Evolutionary conservation across 2,329 filamentous ascomycete genomes (phyloP), one percentile per base, ranked within the genome.

Genomic region (Amauroascus niger): DNA sequence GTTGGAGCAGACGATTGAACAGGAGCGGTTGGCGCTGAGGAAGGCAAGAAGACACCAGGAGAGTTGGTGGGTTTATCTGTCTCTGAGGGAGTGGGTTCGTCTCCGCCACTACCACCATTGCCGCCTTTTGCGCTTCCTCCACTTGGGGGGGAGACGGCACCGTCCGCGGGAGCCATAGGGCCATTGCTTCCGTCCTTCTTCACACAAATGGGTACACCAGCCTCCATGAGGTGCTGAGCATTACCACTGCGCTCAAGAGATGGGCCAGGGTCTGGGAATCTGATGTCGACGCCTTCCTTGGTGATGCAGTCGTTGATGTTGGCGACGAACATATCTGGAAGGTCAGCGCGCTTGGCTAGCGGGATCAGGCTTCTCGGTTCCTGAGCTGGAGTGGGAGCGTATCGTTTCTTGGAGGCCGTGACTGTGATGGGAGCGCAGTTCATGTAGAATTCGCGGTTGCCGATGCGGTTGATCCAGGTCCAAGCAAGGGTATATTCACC

Each of bases 391-490:
- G 53, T 53, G 1, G 58, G 58, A 9, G 50, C 79, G 32, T 61
- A 58, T 28, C 58, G 58, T 52, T 64, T 62, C 58, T 64, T 63
- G 40, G 81, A 79, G 51, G 69, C 69, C 3, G 69, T 80, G 22
- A 97, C 76, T 0, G 76, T 78, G 46, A 95, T 69, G 0, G 87
- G 81, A 0, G 86, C 88, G 62, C 91, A 98, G 78, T 95, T 94
- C 89, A 95, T 95, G 77, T 97, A 96, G 78, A 95, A 88, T 67
- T 97, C 93, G 0, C 90, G 84, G 74, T 95, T 95, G 2, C 93
- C 93, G 8, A 95, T 65, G 56, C 85, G 86, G 71, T 97, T 97
- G 71, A 95, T 82, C 93, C 93, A 97, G 0, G 88, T 88, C 89
- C 90, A 97, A 0, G 88, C 88, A 4, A 97, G 76, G 0, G 83